phyloP scores from a whole-genome alignment of 1,284 basidiomycete species.

The Cutaneotrichosporon daszewskae region DNA sequence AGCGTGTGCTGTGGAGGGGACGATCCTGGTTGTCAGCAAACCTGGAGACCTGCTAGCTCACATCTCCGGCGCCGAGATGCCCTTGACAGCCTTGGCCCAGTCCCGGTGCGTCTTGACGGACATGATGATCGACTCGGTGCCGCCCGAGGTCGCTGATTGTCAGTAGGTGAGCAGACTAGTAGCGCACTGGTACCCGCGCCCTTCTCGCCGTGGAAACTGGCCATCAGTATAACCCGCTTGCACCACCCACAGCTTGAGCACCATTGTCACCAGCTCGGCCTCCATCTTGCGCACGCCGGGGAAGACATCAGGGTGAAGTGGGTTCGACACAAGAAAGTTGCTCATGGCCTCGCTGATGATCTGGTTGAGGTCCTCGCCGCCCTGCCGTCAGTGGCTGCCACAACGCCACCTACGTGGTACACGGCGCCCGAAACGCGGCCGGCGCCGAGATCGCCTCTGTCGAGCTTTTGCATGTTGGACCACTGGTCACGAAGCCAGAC shows the following conservation, averaged over 20 bases:
- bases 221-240: constrained; percentile 38
- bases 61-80: constrained; percentile 90
- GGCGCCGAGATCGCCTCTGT: constrained; percentile 48
- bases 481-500: constrained; percentile 77
- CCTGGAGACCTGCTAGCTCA: constrained; percentile 44
- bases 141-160: constrained; percentile 69
- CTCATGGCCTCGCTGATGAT: constrained; percentile 48
- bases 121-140: constrained; percentile 85
- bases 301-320: constrained; percentile 92
- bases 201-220: constrained; percentile 76
- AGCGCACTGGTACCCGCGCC: constrained; percentile 69
- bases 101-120: constrained; percentile 89
- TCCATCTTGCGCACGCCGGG: constrained; percentile 93
- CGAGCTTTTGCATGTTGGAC: constrained; percentile 73
- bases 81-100: constrained; percentile 79
- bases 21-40: constrained; percentile 52
- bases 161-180: not conserved
- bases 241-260: constrained; percentile 70
- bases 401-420: constrained; percentile 57
- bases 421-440: constrained; percentile 83
- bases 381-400: constrained; percentile 53
- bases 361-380: constrained; percentile 68
- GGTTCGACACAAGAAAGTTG: constrained; percentile 59
- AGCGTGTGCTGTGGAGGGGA: constrained; percentile 81
- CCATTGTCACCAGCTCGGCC: constrained; percentile 93